Conservation (phyloP, 257 asterid species). For the Fraxinus excelsior region DNA sequence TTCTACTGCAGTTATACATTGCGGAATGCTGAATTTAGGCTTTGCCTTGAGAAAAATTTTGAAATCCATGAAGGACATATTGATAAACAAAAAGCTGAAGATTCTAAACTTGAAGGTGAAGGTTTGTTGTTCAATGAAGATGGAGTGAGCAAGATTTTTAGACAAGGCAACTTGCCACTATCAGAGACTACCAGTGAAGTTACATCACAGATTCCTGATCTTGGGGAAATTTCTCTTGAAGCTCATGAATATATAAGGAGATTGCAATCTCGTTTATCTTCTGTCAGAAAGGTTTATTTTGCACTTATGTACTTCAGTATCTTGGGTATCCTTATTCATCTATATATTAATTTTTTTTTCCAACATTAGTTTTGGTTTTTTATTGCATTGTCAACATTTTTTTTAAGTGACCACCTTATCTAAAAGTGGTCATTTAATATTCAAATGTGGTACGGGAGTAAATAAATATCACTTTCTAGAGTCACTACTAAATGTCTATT, state of each 20-base stretch:
- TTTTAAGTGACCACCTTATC: neutral
- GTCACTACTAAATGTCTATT: neutral
- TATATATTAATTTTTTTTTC: neutral
- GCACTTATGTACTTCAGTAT: neutral
- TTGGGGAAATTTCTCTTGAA: slow-evolving; percentile 80
- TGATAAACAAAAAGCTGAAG: slow-evolving; percentile 44
- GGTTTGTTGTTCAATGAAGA: slow-evolving; percentile 32
- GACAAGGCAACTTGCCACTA: slow-evolving; percentile 37
- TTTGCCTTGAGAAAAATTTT: slow-evolving; percentile 85
- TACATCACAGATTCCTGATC: slow-evolving; percentile 49
- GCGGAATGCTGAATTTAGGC: slow-evolving; percentile 92
- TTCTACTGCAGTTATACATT: slow-evolving; percentile 69
- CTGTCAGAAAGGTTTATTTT: slow-evolving; percentile 62
- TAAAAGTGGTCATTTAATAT: neutral
- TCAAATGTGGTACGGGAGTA: neutral
- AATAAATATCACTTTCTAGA: neutral
- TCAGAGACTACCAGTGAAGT: slow-evolving; percentile 47
- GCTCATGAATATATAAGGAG: slow-evolving; percentile 65
- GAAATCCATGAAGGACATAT: slow-evolving; percentile 53
- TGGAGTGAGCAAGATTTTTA: slow-evolving; percentile 26
- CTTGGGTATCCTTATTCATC: neutral
- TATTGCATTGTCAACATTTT: neutral
- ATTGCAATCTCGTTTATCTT: slow-evolving; percentile 63
- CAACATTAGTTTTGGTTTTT: neutral
- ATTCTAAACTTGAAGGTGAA: slow-evolving; percentile 39